Conservation (phyloP, 2,329 filamentous ascomycete species). For the Xylariomycetidae sp. region DNA sequence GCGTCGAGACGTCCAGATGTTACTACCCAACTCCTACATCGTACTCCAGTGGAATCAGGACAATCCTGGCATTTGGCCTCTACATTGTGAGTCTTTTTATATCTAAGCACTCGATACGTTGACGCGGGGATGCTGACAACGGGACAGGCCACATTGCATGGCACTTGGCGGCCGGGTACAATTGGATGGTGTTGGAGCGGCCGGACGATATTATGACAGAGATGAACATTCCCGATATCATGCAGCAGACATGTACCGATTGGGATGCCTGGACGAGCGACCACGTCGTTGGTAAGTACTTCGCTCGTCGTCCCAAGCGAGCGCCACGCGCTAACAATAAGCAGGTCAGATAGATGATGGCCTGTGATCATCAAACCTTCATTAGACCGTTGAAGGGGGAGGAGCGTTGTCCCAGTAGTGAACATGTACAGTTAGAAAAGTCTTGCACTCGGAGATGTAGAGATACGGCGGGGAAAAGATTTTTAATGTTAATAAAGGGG, state of each 20-base stretch:
- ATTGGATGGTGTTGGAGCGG: conserved; percentile 31
- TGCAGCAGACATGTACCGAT: conserved; percentile 11
- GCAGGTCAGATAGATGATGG: too few species aligned
- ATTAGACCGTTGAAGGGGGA: too few species aligned
- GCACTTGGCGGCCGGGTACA: conserved; percentile 32
- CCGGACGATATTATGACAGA: conserved; percentile 18
- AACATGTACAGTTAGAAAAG: too few species aligned
- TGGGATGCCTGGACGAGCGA: conserved; percentile 11
- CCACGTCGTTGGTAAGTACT: conserved; percentile 10
- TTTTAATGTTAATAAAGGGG: too few species aligned
- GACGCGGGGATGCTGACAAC: conserved; percentile 1
- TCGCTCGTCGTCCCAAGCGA: too few species aligned
- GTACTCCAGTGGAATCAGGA: conserved; percentile 30
- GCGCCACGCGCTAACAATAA: too few species aligned
- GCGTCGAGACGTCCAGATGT: conserved; percentile 32
- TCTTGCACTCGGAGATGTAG: too few species aligned
- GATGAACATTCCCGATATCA: conserved; percentile 7
- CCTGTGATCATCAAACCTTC: too few species aligned
- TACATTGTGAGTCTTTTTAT: conserved; percentile 27
- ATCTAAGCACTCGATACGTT: background rate
- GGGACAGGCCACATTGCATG: conserved; percentile 25
- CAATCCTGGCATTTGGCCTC: conserved; percentile 29
- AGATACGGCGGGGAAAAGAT: too few species aligned
- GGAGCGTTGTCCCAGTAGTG: too few species aligned
- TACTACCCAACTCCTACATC: conserved; percentile 26